Percentiles rank a stretch among this genome's conserved stretches.
Conservation (phyloP, 2,329 filamentous ascomycete genomes). For the Ascochyta rabiei region DNA sequence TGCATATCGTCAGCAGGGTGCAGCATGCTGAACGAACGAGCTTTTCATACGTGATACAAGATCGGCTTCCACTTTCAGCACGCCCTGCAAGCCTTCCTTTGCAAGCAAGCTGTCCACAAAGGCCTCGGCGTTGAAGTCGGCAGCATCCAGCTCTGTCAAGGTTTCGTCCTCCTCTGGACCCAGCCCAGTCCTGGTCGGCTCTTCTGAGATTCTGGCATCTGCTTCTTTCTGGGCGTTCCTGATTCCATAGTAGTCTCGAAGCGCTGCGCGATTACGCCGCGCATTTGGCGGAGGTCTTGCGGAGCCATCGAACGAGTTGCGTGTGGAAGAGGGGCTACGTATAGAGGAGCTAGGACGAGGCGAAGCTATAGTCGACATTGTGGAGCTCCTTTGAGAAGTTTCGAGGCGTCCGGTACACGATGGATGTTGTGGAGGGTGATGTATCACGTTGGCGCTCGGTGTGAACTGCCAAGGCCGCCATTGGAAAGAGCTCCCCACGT, state of each 20-base stretch:
- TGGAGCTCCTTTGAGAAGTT: slow-evolving; percentile 3
- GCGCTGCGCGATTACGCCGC: slow-evolving; percentile 78
- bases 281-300: slow-evolving; percentile 48
- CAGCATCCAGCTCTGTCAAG: slow-evolving; percentile 71
- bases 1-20: slow-evolving; percentile 5
- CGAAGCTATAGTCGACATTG: slow-evolving; percentile 66
- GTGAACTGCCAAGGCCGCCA: slow-evolving; percentile 27
- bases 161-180: slow-evolving; percentile 62
- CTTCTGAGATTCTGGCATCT: slow-evolving; percentile 41
- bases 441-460: slow-evolving; percentile 4
- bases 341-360: slow-evolving; percentile 65
- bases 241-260: slow-evolving; percentile 95
- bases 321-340: slow-evolving; percentile 74
- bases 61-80: slow-evolving; percentile 72
- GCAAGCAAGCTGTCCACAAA: slow-evolving; percentile 69
- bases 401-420: not conserved
- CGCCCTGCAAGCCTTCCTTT: slow-evolving; percentile 68
- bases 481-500: slow-evolving; percentile 26
- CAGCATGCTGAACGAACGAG: not conserved
- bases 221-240: slow-evolving; percentile 53
- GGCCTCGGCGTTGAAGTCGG: slow-evolving; percentile 73
- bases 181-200: slow-evolving; percentile 38
- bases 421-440: not conserved
- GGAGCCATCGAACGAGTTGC: slow-evolving; percentile 68
- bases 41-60: slow-evolving; percentile 59